phyloP scores from a whole-genome alignment of 192 early-diverging fungal species.

The Podochytrium sp. region DNA sequence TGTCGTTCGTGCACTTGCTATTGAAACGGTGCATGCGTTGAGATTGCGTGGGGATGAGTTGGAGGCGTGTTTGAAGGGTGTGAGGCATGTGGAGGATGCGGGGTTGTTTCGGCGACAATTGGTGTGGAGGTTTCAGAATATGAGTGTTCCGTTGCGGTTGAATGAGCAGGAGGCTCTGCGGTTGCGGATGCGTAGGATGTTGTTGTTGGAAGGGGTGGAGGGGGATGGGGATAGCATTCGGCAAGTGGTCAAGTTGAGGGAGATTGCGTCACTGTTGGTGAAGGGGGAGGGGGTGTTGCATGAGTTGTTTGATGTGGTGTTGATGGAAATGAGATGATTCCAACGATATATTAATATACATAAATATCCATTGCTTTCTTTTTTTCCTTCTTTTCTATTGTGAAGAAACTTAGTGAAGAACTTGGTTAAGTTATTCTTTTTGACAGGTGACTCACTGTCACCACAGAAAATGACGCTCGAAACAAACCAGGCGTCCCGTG shows the following conservation, averaged over 20 bases:
- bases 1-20: no score
- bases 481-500: no score
- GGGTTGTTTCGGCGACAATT: not conserved
- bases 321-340: no score
- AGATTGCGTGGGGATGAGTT: conserved; percentile 2
- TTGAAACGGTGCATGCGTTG: no score
- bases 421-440: no score
- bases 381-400: no score
- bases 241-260: not conserved
- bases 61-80: not conserved
- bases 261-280: not conserved
- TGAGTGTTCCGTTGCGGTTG: not conserved
- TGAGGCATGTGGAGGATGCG: not conserved
- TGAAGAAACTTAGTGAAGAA: no score
- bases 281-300: not conserved
- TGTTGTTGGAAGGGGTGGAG: not conserved
- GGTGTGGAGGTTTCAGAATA: not conserved
- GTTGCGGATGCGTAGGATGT: conserved; percentile 1
- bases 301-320: no score
- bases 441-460: no score
- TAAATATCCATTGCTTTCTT: no score
- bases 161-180: not conserved
- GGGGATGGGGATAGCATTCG: not conserved
- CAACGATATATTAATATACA: no score
- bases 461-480: no score